Conservation (phyloP, 805 yeast species). For the Tetrapisispora nanseiensis region DNA sequence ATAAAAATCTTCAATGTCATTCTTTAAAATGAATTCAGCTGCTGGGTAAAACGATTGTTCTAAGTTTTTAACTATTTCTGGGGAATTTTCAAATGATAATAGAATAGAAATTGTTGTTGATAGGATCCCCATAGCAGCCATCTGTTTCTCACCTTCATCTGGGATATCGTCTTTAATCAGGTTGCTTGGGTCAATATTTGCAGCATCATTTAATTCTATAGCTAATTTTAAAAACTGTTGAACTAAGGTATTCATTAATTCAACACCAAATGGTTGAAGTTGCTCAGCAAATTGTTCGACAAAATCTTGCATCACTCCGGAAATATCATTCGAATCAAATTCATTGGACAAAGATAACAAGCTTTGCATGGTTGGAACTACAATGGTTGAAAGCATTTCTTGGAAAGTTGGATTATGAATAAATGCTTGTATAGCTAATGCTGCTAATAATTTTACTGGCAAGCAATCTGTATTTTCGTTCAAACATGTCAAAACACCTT, state of each 20-base stretch:
- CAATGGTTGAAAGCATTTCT: conserved; percentile 55
- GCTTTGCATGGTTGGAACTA: conserved; percentile 75
- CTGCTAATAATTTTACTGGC: conserved; percentile 77
- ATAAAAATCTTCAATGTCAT: conserved; percentile 62
- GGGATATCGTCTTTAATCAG: conserved; percentile 30
- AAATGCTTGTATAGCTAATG: conserved; percentile 76
- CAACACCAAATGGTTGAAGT: conserved; percentile 83
- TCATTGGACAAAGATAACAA: conserved; percentile 65
- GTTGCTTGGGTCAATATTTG: conserved; percentile 36
- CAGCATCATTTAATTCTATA: conserved; percentile 55
- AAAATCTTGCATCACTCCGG: conserved; percentile 90
- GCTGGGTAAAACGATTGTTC: conserved; percentile 64
- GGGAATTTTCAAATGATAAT: conserved; percentile 72
- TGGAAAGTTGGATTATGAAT: conserved; percentile 55
- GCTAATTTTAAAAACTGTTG: conserved; percentile 68
- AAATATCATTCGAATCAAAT: conserved; percentile 77
- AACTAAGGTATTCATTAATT: conserved; percentile 50
- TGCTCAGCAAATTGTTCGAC: conserved; percentile 84
- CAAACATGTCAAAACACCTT: conserved; percentile 38
- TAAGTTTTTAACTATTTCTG: conserved; percentile 50
- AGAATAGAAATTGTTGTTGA: conserved; percentile 77
- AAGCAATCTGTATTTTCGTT: conserved; percentile 36
- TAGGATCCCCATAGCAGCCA: conserved; percentile 74
- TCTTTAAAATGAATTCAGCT: conserved; percentile 53
- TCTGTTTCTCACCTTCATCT: conserved; percentile 55